phyloP scores from a whole-genome alignment of 73 alveolate genomes.

The Symbiodinium natans region DNA sequence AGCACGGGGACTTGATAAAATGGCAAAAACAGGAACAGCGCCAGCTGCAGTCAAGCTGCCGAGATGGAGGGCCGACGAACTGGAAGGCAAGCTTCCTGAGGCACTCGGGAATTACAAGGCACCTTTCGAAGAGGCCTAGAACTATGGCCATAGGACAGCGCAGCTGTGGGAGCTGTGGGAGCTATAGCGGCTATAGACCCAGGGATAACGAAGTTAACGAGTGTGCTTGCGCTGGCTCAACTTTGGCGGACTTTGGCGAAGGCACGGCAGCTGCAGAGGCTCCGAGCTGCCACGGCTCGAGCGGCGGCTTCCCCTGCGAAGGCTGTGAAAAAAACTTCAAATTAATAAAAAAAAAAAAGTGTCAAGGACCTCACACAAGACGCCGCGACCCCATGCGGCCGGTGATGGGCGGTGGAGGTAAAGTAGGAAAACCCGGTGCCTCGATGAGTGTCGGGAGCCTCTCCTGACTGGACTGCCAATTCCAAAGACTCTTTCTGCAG shows the following conservation, averaged over 20 bases:
- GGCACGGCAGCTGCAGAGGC: not conserved
- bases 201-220: not conserved
- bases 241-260: not conserved
- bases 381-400: no score
- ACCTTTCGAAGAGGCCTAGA: no score
- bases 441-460: not conserved
- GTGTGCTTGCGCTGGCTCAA: not conserved
- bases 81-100: constrained; percentile 76
- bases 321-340: not conserved
- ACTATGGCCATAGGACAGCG: no score
- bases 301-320: not conserved
- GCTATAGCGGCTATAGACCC: no score
- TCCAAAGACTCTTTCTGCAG: no score
- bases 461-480: not conserved
- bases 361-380: no score
- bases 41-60: not conserved
- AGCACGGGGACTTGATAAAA: no score
- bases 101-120: not conserved
- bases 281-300: not conserved
- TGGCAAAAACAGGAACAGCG: no score
- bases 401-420: no score
- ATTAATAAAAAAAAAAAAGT: no score
- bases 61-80: constrained; percentile 69
- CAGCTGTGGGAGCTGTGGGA: no score
- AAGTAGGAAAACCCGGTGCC: not conserved